Evolutionary conservation across 2,329 filamentous ascomycete species (phyloP).

Genomic region (Calonectria pseudoreteaudii): DNA sequence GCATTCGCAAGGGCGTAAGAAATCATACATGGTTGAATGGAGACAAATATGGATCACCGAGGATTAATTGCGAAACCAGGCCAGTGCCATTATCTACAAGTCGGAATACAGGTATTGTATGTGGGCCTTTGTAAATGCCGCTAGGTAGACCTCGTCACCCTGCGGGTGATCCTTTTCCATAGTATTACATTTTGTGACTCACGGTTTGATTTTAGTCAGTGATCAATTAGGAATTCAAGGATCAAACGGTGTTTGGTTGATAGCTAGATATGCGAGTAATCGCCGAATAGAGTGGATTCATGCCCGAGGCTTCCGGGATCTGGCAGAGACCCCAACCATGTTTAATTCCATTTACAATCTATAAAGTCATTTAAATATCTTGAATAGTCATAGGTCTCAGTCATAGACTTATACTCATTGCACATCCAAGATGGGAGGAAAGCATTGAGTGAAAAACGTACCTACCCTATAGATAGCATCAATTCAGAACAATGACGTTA

Average conservation of each 20-base stretch:
- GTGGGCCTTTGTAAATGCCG: background rate
- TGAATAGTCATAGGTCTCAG: background rate
- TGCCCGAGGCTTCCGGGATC: background rate
- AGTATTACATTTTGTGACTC: background rate
- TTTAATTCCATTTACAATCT: too few species aligned
- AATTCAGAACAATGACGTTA: background rate
- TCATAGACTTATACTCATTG: background rate
- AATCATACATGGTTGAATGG: too few species aligned
- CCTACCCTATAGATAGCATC: background rate
- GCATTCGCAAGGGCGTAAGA: background rate
- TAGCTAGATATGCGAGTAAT: background rate
- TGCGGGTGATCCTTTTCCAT: background rate
- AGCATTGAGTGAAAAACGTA: background rate
- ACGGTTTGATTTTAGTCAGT: background rate
- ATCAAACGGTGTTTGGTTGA: background rate
- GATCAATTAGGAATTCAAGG: background rate
- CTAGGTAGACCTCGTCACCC: background rate
- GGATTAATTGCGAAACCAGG: background rate
- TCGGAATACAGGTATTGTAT: background rate
- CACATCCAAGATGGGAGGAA: background rate
- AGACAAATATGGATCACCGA: background rate
- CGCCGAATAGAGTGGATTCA: background rate
- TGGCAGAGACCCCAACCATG: background rate
- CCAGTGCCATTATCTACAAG: background rate
- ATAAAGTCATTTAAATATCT: background rate